Evolutionary conservation across 257 asterid genomes (phyloP), one percentile per base, ranked within the genome.

Genomic region (Solanum gandarillasii): DNA sequence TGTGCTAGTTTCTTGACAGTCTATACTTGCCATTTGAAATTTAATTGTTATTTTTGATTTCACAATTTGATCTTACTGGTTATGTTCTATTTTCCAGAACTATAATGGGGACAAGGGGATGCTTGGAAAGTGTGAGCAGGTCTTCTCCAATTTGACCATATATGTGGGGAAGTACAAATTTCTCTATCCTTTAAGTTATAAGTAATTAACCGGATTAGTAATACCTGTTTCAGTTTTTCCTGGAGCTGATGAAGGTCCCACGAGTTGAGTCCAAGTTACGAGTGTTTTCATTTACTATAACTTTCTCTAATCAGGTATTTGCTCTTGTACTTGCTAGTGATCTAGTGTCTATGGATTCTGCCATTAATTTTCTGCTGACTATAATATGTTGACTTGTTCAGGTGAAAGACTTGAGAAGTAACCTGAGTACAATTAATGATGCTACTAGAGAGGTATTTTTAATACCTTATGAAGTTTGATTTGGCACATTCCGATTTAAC

Each of bases 61-160:
- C 41, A 81, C 32, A 81, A 29, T 46, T 85, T 79, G 46, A 79
- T 85, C 41, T 86, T 58, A 52, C 85, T 88, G 87, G 23, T 67
- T 88, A 75, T 83, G 81, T 86, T 74, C 76, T 91, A 46, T 76
- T 41, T 91, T 92, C 55, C 97, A 97, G 99, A 97, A 97, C 78
- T 97, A 97, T 90, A 94, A 89, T 72, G 99, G 98, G 88, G 93
- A 93, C 91, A 97, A 93, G 94, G 98, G 92, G 91, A 94, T 94
- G 98, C 99, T 97, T 52, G 99, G 98, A 88, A 97, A 95, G 92
- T 97, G 99, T 76, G 99, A 97, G 91, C 99, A 97, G 99, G 99
- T 97, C 76, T 32, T 81, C 58, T 23, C 52, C 72, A 46, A 31
- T 75, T 71, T 83, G 48, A 39, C 31, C 48, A 8, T 65, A 74